Conservation (phyloP, 495 filamentous ascomycete species). For the Penicillium flavigenum region DNA sequence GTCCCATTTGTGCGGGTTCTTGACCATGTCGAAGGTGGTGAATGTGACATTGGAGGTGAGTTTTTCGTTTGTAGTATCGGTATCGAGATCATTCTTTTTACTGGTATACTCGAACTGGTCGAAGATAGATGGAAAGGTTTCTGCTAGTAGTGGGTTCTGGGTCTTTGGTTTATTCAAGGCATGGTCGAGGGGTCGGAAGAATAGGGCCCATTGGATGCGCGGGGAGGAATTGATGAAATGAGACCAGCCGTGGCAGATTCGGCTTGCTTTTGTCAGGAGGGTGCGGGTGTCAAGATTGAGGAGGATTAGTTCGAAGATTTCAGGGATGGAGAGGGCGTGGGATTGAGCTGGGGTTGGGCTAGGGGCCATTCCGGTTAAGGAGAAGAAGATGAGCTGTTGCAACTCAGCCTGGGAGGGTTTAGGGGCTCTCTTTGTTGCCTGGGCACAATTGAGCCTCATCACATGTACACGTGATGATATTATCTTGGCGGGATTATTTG, state of each 20-base stretch:
- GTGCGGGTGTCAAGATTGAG: constrained; percentile 18
- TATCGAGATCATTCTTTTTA: neutral
- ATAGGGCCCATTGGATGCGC: constrained; percentile 19
- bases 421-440: neutral
- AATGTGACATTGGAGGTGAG: neutral
- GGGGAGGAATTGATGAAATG: constrained; percentile 15
- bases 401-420: constrained; percentile 1
- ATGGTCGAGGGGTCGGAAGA: constrained; percentile 13
- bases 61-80: neutral
- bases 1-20: neutral
- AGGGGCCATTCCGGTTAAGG: neutral
- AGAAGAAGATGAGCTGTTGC: neutral
- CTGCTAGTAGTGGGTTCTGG: constrained; percentile 16
- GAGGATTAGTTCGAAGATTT: constrained; percentile 25
- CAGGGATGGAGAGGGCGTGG: constrained; percentile 15
- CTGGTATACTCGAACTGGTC: neutral
- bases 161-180: neutral
- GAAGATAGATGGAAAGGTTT: constrained; percentile 16
- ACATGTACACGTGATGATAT: constrained; percentile 1
- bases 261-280: constrained; percentile 18
- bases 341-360: neutral
- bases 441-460: neutral
- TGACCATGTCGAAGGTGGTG: constrained; percentile 5
- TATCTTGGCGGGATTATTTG: neutral
- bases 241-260: constrained; percentile 15